phyloP scores from a whole-genome alignment of 495 filamentous ascomycete species.

The Daldinia vernicosa region DNA sequence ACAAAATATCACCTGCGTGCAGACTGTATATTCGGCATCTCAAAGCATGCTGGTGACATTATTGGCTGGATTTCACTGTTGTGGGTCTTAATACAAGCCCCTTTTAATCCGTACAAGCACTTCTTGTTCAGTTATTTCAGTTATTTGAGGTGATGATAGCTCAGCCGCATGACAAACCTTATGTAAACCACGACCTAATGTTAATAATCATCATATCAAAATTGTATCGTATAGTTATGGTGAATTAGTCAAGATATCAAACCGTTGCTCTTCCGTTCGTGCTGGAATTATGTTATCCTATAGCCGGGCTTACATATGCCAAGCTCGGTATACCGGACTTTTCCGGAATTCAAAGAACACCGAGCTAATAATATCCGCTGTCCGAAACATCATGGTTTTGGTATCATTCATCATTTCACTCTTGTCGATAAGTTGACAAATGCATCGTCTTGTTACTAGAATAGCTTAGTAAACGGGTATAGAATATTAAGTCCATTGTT shows the following conservation, averaged over 20 bases:
- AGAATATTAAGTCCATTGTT: constrained; percentile 28
- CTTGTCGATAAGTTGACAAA: not conserved
- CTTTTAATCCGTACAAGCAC: not conserved
- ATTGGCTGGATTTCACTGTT: not conserved
- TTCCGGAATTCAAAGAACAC: not conserved
- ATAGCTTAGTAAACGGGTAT: constrained; percentile 1
- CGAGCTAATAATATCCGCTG: not conserved
- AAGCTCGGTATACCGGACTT: not conserved
- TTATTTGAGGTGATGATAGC: not conserved
- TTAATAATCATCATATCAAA: not conserved
- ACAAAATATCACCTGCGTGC: too few relatives aligned
- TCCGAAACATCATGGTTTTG: not conserved
- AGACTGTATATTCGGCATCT: too few relatives aligned
- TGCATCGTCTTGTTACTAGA: not conserved
- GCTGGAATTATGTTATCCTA: not conserved
- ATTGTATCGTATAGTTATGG: not conserved
- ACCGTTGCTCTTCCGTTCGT: not conserved
- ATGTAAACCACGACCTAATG: not conserved
- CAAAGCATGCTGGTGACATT: not conserved
- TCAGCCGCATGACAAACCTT: not conserved
- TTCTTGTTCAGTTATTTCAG: not conserved
- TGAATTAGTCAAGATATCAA: not conserved
- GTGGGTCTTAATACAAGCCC: not conserved
- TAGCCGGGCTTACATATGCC: not conserved
- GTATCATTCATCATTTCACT: not conserved